These are phyloP conservation scores for Angophora floribunda DNA, from an alignment of 345 rosid species.

Conservation along the genomic window DNA sequence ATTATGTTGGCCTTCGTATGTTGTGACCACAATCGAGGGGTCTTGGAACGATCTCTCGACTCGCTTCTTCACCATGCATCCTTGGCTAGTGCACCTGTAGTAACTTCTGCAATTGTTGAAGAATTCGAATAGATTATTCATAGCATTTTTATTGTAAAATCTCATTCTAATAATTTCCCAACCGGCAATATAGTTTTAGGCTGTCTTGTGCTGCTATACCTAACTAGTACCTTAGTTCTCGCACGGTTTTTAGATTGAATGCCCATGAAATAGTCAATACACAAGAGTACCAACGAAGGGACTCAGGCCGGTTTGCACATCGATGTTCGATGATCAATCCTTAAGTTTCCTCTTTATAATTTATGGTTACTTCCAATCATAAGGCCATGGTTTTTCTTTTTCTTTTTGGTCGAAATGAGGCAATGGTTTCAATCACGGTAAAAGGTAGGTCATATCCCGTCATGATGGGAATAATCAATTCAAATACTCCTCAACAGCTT, in stretches of 20 bases:
- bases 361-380: not conserved
- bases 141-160: not conserved
- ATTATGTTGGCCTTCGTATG: constrained; percentile 61
- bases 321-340: not conserved
- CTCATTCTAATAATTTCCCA: not conserved
- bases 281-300: not conserved
- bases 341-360: not conserved
- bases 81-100: constrained; percentile 53
- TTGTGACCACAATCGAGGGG: constrained; percentile 44
- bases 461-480: not conserved
- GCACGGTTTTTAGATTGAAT: not conserved
- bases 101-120: constrained; percentile 34
- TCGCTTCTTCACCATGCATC: constrained; percentile 50
- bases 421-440: not conserved
- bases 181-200: not conserved
- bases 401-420: not conserved
- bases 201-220: not conserved
- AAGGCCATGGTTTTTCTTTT: not conserved
- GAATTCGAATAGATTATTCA: not conserved
- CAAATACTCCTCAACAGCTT: not conserved
- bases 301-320: not conserved
- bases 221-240: not conserved
- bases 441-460: not conserved
- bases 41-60: constrained; percentile 57
- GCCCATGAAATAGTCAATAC: not conserved